A percentile compares a stretch with the other conserved stretches of the same genome.
Conservation (phyloP, 306 rosid species). For the Macrotyloma uniflorum region DNA sequence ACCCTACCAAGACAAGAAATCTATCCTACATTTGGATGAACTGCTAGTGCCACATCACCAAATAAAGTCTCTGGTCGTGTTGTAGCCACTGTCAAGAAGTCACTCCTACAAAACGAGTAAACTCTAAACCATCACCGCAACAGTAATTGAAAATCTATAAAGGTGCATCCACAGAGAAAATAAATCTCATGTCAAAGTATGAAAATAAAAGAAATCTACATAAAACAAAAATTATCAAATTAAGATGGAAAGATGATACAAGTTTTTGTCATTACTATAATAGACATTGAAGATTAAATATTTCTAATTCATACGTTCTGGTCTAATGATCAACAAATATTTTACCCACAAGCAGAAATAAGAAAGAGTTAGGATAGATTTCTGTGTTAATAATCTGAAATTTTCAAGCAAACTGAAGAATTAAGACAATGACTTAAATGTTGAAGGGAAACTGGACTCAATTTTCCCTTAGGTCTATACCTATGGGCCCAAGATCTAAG, state of each 20-base stretch:
- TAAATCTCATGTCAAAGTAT: neutral
- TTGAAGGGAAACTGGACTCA: neutral
- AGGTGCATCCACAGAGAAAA: conserved; percentile 17
- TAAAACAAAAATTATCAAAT: neutral
- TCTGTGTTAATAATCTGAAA: neutral
- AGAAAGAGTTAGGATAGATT: neutral
- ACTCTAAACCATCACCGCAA: conserved; percentile 22
- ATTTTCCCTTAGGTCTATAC: neutral
- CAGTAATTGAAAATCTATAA: conserved; percentile 5
- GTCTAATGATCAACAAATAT: neutral
- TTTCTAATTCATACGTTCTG: neutral
- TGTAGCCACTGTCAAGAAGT: conserved; percentile 89
- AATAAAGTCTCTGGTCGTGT: conserved; percentile 96
- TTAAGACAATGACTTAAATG: neutral
- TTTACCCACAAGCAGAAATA: neutral
- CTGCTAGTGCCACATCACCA: conserved; percentile 97
- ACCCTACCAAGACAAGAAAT: conserved; percentile 26
- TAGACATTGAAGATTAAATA: neutral
- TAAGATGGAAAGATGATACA: conserved; percentile 15
- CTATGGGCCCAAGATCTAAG: neutral
- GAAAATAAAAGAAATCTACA: conserved; percentile 4
- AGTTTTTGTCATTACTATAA: neutral
- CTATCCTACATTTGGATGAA: conserved; percentile 77
- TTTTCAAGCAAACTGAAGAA: neutral
- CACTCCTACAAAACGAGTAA: conserved; percentile 58